Percentiles rank a stretch among this genome's conserved stretches.
phyloP scores from a whole-genome alignment of 306 rosid genomes.

The Medicago arabica region DNA sequence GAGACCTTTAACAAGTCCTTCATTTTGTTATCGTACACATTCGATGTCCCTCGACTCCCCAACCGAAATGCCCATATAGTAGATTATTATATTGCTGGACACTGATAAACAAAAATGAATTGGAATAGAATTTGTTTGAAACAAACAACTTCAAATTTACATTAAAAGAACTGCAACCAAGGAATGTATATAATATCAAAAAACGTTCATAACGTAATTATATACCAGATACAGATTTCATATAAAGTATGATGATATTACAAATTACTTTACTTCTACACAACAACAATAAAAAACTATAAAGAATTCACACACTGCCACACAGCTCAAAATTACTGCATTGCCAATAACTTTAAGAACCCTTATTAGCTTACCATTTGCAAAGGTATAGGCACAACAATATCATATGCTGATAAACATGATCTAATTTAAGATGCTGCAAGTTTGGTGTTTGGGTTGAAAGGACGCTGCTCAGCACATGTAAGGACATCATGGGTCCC shows the following conservation, averaged over 20 bases:
- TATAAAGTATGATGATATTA: slow-evolving; percentile 35
- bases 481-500: slow-evolving; percentile 68
- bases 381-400: slow-evolving; percentile 47
- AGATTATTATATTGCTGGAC: too few relatives aligned
- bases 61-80: too few relatives aligned
- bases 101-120: too few relatives aligned
- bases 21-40: too few relatives aligned
- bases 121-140: not conserved
- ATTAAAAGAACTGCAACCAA: slow-evolving; percentile 27
- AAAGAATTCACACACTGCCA: slow-evolving; percentile 55
- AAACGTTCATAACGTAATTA: slow-evolving; percentile 40
- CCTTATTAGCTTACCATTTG: slow-evolving; percentile 56
- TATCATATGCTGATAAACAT: slow-evolving; percentile 45
- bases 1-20: too few relatives aligned
- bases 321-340: slow-evolving; percentile 48
- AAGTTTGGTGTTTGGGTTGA: slow-evolving; percentile 66
- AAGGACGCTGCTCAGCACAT: slow-evolving; percentile 78
- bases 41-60: too few relatives aligned
- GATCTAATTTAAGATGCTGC: slow-evolving; percentile 62
- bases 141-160: slow-evolving; percentile 29
- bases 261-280: slow-evolving; percentile 49
- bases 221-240: slow-evolving; percentile 49
- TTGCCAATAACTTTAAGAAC: slow-evolving; percentile 47
- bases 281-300: slow-evolving; percentile 36
- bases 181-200: slow-evolving; percentile 41